Evolutionary conservation across 306 rosid genomes (phyloP).

Genomic region (Begonia loranthoides): DNA sequence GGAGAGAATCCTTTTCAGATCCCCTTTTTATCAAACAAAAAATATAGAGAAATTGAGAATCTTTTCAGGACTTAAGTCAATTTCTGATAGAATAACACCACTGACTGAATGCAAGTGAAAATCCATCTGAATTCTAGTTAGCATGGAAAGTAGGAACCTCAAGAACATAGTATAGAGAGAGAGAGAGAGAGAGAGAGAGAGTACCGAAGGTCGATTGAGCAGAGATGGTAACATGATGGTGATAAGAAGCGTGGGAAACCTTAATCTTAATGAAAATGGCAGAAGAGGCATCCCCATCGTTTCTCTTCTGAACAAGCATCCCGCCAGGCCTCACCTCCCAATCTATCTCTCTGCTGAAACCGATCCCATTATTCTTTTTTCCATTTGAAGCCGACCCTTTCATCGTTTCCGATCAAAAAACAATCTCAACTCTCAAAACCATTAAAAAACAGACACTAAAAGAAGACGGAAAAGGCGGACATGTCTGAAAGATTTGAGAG

Average conservation of each 20-base stretch:
- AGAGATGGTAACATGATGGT: background rate
- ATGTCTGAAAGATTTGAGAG: no score
- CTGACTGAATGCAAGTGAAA: no score
- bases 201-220: background rate
- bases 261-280: background rate
- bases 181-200: background rate
- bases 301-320: constrained; percentile 1
- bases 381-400: no score
- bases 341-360: background rate
- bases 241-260: background rate
- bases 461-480: no score
- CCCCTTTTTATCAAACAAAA: background rate
- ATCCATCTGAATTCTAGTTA: no score
- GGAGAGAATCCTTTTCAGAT: background rate
- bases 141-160: background rate
- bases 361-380: no score
- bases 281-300: background rate
- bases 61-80: no score
- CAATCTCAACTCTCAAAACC: no score
- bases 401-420: no score
- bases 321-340: constrained; percentile 5
- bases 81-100: no score
- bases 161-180: background rate
- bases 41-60: no score
- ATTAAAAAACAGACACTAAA: no score